Evolutionary conservation across 345 rosid species (phyloP), one percentile per base, ranked within the genome.

Genomic region (Sapria himalayana): DNA sequence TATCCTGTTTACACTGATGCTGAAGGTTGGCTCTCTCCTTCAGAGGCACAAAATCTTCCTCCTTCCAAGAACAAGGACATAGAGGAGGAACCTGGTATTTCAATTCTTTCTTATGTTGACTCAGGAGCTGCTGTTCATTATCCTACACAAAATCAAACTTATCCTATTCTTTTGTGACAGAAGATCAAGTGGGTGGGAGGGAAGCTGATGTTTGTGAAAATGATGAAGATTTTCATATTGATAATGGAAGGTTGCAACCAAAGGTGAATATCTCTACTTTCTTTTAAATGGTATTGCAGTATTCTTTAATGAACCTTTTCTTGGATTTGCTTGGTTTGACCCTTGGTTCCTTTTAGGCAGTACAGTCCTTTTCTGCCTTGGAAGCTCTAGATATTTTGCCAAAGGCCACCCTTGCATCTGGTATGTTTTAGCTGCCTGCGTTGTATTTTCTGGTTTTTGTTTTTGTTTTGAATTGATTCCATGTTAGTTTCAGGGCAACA

Each of bases 331-430:
- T 49, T 61, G 22, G 38, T 39, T 11, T 21, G 7, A 20, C 29
- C 37, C 14, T 39, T 41, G 19, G 25, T 40, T 57, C 22, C 19
- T 55, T 57, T 44, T 57, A 64, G 66, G 71, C 58, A 43, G 59
- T 48, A n/a, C 65, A 49, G 29, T 35, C 45, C 46, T 57, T 48
- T 32, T 57, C 55, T 39, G 55, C 44, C 39, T 31, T 63, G 50
- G 78, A 66, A 45, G 25, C 56, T 54, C 41, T 49, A 46, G 67
- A 71, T 34, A 54, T 60, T 42, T 32, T 53, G 3, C 50, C 52
- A 1, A 61, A 69, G 56, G 37, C 46, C 19, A 43, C 54, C 39
- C 37, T 39, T 56, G 49, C 45, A 48, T 49, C 61, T 18, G 67
- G 71, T 72, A 62, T 62, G 14, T 43, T 3, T 32, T 18, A 9